phyloP scores from a whole-genome alignment of 176 grass and related monocot species.

The Oryza brachyantha region DNA sequence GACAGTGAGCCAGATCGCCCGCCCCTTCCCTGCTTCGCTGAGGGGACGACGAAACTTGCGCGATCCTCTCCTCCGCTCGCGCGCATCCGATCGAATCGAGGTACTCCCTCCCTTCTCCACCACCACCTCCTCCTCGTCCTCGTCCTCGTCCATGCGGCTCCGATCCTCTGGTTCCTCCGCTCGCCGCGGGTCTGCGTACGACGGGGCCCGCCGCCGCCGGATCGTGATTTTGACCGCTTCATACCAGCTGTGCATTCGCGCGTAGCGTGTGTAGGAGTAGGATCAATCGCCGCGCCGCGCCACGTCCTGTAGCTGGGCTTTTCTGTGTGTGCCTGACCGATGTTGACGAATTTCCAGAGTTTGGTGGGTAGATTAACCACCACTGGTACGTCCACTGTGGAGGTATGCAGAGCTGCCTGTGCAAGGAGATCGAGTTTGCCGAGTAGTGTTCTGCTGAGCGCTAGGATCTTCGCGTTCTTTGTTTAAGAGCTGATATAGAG shows the following conservation, averaged over 20 bases:
- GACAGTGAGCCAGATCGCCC: neutral
- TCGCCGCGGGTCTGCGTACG: neutral
- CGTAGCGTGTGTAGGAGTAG: neutral
- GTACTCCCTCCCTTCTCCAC: neutral
- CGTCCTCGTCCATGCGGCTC: neutral
- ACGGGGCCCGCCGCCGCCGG: neutral
- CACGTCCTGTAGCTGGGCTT: neutral
- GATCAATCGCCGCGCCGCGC: neutral
- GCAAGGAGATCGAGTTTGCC: neutral
- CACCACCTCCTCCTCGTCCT: neutral
- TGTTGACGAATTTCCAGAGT: neutral
- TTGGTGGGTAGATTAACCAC: neutral
- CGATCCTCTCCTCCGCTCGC: slow-evolving; percentile 17
- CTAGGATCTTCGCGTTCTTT: neutral
- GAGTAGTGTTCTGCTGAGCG: neutral
- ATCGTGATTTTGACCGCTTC: neutral
- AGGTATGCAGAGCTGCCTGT: neutral
- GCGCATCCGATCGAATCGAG: slow-evolving; percentile 19
- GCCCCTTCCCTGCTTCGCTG: no score
- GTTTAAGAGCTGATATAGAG: neutral
- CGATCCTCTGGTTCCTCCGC: neutral
- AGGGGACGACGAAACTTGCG: neutral
- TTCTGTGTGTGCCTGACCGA: neutral
- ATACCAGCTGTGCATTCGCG: neutral
- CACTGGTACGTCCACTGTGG: neutral